A percentile compares a stretch with the other conserved stretches of the same genome.
Conservation (phyloP, 2,329 filamentous ascomycete genomes). For the Xylaria sp. region DNA sequence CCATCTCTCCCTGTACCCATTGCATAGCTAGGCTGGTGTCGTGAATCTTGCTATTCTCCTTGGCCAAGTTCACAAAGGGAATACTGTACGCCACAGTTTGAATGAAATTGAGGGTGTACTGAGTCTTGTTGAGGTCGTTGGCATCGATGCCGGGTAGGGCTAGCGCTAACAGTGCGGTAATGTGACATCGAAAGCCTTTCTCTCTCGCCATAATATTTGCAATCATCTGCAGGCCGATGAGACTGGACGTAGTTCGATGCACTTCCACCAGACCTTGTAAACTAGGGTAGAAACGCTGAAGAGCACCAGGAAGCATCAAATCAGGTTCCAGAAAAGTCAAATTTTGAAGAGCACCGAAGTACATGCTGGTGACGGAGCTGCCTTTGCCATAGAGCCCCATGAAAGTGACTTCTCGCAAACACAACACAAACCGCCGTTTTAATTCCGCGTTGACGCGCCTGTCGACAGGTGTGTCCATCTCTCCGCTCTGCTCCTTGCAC, state of each 20-base stretch:
- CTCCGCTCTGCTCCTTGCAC: constrained; percentile 93
- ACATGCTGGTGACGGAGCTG: constrained; percentile 88
- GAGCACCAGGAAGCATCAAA: constrained; percentile 88
- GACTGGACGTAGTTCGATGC: constrained; percentile 91
- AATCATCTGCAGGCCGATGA: constrained; percentile 91
- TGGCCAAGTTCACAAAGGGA: constrained; percentile 84
- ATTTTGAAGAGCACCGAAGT: constrained; percentile 87
- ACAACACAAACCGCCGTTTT: constrained; percentile 88
- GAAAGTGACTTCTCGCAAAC: constrained; percentile 91
- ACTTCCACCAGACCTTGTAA: constrained; percentile 97
- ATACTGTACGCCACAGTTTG: constrained; percentile 97
- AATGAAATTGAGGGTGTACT: constrained; percentile 93
- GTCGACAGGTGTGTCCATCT: constrained; percentile 85
- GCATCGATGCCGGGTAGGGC: constrained; percentile 96
- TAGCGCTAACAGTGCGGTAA: constrained; percentile 91
- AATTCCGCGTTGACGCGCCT: constrained; percentile 82
- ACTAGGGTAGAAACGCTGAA: constrained; percentile 96
- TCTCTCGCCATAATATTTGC: constrained; percentile 90
- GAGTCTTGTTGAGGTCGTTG: constrained; percentile 95
- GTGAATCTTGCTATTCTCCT: constrained; percentile 73
- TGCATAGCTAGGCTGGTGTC: constrained; percentile 83
- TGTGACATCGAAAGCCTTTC: constrained; percentile 96
- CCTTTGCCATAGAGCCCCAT: constrained; percentile 99
- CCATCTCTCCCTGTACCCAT: constrained; percentile 95
- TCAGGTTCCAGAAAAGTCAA: constrained; percentile 91